Evolutionary conservation across 1,139 yeast genomes (phyloP).

Genomic region (Suhomyces kunorum): DNA sequence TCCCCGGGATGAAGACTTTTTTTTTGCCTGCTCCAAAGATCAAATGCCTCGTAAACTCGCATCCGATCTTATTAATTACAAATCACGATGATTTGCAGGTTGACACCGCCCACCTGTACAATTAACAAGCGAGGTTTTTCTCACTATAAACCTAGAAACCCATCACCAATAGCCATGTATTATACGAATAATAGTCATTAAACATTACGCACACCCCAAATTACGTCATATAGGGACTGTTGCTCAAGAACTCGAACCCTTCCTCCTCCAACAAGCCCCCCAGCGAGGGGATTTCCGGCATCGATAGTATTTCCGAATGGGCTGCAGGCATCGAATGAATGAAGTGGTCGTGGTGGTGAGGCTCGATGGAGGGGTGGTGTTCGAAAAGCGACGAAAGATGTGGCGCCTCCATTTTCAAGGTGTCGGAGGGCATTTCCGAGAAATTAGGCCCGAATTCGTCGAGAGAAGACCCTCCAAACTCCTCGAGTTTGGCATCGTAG

Average conservation of each 20-base stretch:
- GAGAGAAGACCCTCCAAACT: slow-evolving; percentile 4
- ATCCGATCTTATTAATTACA: background rate
- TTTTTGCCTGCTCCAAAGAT: background rate
- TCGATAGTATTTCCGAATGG: slow-evolving; percentile 1
- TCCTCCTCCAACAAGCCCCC: slow-evolving; percentile 10
- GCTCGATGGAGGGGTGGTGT: background rate
- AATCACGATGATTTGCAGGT: background rate
- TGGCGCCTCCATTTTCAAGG: slow-evolving; percentile 7
- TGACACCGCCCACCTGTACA: background rate
- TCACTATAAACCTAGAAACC: background rate
- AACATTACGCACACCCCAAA: slow-evolving; percentile 2
- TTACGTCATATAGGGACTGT: slow-evolving; percentile 9
- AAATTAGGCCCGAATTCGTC: slow-evolving; percentile 8
- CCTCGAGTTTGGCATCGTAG: slow-evolving; percentile 4
- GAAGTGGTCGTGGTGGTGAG: slow-evolving; percentile 1
- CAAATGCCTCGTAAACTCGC: background rate
- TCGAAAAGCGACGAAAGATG: slow-evolving; percentile 10
- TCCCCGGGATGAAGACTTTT: background rate
- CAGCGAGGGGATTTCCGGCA: background rate
- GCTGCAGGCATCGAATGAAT: slow-evolving; percentile 1
- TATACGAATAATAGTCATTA: slow-evolving; percentile 4
- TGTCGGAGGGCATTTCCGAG: slow-evolving; percentile 9
- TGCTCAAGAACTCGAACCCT: slow-evolving; percentile 10
- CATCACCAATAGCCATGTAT: background rate
- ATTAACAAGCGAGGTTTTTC: background rate